phyloP scores from a whole-genome alignment of 257 asterid species.

The Phtheirospermum japonicum region DNA sequence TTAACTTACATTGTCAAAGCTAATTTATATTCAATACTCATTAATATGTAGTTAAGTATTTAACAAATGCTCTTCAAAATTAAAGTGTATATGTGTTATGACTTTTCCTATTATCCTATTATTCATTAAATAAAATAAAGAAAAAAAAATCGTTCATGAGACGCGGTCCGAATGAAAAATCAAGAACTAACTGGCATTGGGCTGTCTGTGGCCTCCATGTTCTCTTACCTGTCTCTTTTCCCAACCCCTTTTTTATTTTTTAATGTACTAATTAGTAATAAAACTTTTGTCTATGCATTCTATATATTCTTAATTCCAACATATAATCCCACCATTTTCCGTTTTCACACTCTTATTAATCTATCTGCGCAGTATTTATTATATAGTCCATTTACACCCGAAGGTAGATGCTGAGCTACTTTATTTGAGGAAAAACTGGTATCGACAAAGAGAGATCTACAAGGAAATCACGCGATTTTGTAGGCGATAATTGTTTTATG shows the following conservation, averaged over 20 bases:
- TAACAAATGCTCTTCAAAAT: too few species aligned
- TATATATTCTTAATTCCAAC: too few species aligned
- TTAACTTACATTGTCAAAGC: too few species aligned
- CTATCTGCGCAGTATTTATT: too few species aligned
- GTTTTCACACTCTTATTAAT: not conserved
- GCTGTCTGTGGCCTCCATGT: slow-evolving; percentile 31
- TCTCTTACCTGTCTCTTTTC: slow-evolving; percentile 9
- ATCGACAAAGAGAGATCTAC: slow-evolving; percentile 24
- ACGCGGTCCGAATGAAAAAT: slow-evolving; percentile 23
- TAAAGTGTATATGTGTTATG: too few species aligned
- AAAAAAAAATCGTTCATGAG: not conserved
- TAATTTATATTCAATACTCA: too few species aligned
- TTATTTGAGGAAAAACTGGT: not conserved
- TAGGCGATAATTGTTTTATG: not conserved
- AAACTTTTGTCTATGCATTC: too few species aligned
- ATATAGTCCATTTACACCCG: not conserved
- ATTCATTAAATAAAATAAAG: not conserved
- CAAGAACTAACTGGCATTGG: slow-evolving; percentile 30
- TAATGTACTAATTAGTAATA: too few species aligned
- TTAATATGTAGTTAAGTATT: too few species aligned
- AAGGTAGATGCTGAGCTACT: not conserved
- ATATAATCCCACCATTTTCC: not conserved
- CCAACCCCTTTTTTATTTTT: too few species aligned
- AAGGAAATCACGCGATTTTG: not conserved
- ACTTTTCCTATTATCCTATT: too few species aligned